Conservation (phyloP, 805 yeast genomes). For the Ogataea nitratoaversa region DNA sequence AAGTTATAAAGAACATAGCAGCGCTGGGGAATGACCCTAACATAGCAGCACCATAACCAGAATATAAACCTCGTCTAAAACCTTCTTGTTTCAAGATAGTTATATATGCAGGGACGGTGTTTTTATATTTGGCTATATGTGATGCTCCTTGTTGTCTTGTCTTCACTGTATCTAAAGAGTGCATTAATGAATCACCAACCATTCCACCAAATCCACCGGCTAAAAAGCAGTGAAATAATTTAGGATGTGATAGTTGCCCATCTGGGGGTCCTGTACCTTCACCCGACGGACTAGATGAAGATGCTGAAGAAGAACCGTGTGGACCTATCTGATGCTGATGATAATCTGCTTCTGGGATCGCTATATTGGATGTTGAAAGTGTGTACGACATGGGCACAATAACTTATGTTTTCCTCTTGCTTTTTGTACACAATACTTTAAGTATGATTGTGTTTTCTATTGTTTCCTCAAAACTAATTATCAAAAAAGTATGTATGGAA, state of each 20-base stretch:
- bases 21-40: constrained; percentile 93
- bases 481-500: too few relatives aligned
- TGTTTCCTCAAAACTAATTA: too few relatives aligned
- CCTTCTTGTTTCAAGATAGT: constrained; percentile 87
- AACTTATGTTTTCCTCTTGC: too few relatives aligned
- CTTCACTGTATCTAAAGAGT: constrained; percentile 92
- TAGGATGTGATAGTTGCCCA: constrained; percentile 26
- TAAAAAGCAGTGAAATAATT: constrained; percentile 58
- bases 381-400: constrained; percentile 7
- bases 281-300: neutral
- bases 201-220: constrained; percentile 97
- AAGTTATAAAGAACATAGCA: constrained; percentile 88
- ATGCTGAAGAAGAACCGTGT: too few relatives aligned
- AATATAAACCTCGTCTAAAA: constrained; percentile 73
- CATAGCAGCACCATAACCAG: constrained; percentile 91
- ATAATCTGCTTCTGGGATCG: constrained; percentile 10
- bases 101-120: constrained; percentile 69
- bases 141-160: constrained; percentile 97
- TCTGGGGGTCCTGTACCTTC: constrained; percentile 3
- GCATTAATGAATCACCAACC: constrained; percentile 90
- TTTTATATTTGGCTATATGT: constrained; percentile 57
- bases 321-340: too few relatives aligned
- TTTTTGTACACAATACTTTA: too few relatives aligned
- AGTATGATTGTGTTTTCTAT: too few relatives aligned
- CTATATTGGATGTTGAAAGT: constrained; percentile 13